Conservation (phyloP, 2,329 filamentous ascomycete species). For the Penicillium palitans region DNA sequence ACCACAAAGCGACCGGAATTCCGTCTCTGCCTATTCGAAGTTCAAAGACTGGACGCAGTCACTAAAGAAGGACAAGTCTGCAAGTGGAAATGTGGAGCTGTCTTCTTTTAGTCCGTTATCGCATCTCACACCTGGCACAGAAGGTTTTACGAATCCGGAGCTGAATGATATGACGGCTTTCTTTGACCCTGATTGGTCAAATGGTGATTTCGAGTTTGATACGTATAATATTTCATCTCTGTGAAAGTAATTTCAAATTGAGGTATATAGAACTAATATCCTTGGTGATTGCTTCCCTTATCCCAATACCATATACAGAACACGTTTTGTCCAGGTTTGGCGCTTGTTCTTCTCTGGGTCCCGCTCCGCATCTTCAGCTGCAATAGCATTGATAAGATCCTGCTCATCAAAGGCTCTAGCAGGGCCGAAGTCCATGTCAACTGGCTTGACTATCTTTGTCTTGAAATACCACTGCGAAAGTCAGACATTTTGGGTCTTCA, state of each 20-base stretch:
- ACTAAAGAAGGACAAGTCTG: conserved; percentile 16
- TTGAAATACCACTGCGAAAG: conserved; percentile 20
- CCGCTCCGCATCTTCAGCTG: conserved; percentile 4
- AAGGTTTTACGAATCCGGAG: conserved; percentile 3
- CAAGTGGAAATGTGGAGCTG: conserved; percentile 10
- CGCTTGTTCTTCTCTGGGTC: background rate
- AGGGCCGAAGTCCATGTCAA: conserved; percentile 26
- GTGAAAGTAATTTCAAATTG: background rate
- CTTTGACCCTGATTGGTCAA: conserved; percentile 15
- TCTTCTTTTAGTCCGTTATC: conserved; percentile 20
- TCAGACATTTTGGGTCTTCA: background rate
- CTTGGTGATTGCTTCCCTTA: background rate
- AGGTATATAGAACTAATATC: background rate
- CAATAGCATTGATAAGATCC: conserved; percentile 19
- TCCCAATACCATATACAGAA: conserved; percentile 19
- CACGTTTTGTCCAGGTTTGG: conserved; percentile 16
- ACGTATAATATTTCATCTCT: conserved; percentile 3
- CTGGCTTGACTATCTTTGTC: conserved; percentile 25
- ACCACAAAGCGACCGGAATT: conserved; percentile 24
- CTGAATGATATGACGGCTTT: conserved; percentile 11
- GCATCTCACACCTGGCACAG: conserved; percentile 5
- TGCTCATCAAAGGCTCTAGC: conserved; percentile 29
- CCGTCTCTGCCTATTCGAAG: conserved; percentile 50
- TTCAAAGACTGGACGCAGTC: conserved; percentile 49
- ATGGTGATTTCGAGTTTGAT: conserved; percentile 10